Evolutionary conservation across 1,139 yeast genomes (phyloP).

Genomic region (Debaryomyces fabryi): DNA sequence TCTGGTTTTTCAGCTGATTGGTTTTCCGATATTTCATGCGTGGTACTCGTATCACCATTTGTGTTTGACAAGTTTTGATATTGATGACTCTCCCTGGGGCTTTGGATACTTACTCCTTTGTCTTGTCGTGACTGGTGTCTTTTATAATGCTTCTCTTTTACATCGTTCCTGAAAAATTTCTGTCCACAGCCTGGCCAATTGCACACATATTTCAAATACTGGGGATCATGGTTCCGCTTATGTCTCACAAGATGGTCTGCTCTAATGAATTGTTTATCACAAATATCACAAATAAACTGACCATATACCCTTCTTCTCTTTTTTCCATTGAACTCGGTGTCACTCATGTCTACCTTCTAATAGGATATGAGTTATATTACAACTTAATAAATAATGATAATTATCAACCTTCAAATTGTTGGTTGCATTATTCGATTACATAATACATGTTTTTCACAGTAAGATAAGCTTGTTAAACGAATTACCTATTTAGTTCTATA

Average conservation of each 20-base stretch:
- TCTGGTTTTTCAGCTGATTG: not conserved
- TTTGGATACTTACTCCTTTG: conserved; percentile 5
- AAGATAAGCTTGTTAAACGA: not conserved
- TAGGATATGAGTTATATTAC: not conserved
- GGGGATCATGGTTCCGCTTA: conserved; percentile 42
- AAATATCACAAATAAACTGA: conserved; percentile 22
- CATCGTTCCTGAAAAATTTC: conserved; percentile 39
- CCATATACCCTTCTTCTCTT: conserved; percentile 19
- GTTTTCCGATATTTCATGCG: not conserved
- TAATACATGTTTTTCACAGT: not conserved
- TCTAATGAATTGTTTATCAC: conserved; percentile 38
- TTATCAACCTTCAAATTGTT: not conserved
- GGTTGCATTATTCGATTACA: conserved; percentile 7
- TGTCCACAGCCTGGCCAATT: conserved; percentile 37
- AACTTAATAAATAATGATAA: not conserved
- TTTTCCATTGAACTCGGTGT: not conserved
- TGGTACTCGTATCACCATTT: not conserved
- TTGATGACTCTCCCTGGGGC: not conserved
- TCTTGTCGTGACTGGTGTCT: conserved; percentile 25
- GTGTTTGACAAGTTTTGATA: not conserved
- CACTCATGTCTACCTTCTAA: not conserved
- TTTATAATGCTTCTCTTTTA: conserved; percentile 37
- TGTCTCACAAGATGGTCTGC: conserved; percentile 44
- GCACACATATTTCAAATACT: conserved; percentile 28
- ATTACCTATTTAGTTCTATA: conserved; percentile 1